Base-by-base conservation (phyloP, 2,329 filamentous ascomycete genomes). In the Penicillium sp. region DNA sequence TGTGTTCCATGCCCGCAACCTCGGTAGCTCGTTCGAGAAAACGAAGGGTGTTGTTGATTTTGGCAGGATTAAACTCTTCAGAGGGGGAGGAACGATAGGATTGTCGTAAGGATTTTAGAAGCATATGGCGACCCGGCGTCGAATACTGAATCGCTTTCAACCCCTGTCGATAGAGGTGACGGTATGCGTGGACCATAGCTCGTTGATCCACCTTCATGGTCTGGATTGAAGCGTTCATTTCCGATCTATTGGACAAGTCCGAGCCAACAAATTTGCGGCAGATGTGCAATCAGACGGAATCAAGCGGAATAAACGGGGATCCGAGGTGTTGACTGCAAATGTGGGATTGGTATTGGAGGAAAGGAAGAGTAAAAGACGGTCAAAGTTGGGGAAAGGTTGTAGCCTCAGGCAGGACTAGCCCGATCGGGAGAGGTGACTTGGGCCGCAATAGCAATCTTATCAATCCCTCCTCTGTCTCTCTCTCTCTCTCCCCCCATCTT, bases 101-200 rank as follows among this genome's bases (percentile, higher is more conserved):
- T 9, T 70, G 70, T 50, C 75, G 75, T 41, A 81, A 61, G 29
- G 72, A 75, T 51, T 79, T 72, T 50, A 79, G 79, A 19, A 85
- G 69, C 2, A 82, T 78, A 71, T 81, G 80, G 53, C 84, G 82
- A 21, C 81, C 78, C 12, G 85, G 85, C 48, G 78, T 80, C 1
- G 84, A 81, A 71, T 83, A 85, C 55, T 82, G 80, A 53, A 86
- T 75, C 4, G 83, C 83, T 52, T 79, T 79, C 21, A 87, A 73
- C 9, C 78, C 75, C 31, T 79, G 76, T 27, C 82, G 79, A 63
- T 83, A 83, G 42, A 88, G 75, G 54, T 81, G 77, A 58, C 85
- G 82, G 68, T 88, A 88, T 51, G 83, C 82, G 64, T 77, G 75
- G 55, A 82, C 55, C 47, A 85, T 64, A 12, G 68, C 66, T 61